These are phyloP conservation scores for Talaromyces adpressus DNA, from an alignment of 495 filamentous ascomycete species.

Conservation along the genomic window DNA sequence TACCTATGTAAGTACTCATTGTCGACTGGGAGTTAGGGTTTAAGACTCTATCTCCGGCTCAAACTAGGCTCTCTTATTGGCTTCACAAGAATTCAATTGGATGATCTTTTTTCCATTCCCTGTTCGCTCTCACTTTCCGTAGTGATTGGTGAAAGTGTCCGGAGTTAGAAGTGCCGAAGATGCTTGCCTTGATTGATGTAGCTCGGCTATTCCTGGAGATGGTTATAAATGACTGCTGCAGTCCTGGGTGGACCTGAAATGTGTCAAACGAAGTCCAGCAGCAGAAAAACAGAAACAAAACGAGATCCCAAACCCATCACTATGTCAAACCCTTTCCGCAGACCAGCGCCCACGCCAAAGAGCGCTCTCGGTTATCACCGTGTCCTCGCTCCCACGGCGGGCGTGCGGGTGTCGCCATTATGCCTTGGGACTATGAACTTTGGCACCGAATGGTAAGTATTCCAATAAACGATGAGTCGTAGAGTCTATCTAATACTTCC, in stretches of 20 bases:
- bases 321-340: slow-evolving; percentile 2
- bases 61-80: background rate
- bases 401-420: slow-evolving; percentile 50
- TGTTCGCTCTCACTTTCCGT: background rate
- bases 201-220: background rate
- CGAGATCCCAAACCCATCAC: background rate
- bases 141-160: background rate
- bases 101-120: background rate
- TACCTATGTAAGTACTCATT: too few relatives aligned
- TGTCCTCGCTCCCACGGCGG: slow-evolving; percentile 47
- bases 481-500: background rate
- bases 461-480: background rate
- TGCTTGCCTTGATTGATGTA: background rate
- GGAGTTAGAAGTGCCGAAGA: background rate
- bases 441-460: slow-evolving; percentile 20
- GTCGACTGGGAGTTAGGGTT: background rate
- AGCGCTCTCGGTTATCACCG: slow-evolving; percentile 47
- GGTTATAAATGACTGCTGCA: background rate
- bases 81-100: background rate
- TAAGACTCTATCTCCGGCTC: background rate
- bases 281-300: background rate
- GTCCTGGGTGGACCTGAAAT: background rate
- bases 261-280: background rate
- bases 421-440: slow-evolving; percentile 58
- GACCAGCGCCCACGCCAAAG: slow-evolving; percentile 23